Percentiles rank a stretch among this genome's conserved stretches.
Conservation (phyloP, 257 asterid genomes). For the Solanum paucissectum region DNA sequence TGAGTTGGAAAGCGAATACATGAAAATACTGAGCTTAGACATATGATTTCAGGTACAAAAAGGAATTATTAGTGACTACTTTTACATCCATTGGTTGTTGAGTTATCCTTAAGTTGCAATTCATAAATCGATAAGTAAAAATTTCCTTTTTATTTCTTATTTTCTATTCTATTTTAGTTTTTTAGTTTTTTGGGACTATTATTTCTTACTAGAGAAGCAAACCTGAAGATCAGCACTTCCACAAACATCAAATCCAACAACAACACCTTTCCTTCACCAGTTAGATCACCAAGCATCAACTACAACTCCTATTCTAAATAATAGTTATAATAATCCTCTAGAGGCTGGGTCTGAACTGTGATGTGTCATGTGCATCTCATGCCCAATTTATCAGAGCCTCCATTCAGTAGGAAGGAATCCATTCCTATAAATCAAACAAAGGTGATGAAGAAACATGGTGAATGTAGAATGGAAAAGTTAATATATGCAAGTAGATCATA, state of each 20-base stretch:
- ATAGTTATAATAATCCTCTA: background rate
- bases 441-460: background rate
- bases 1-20: background rate
- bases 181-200: background rate
- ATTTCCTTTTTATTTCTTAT: background rate
- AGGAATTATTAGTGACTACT: background rate
- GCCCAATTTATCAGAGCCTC: background rate
- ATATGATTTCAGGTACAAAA: background rate
- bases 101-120: background rate
- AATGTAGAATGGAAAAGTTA: background rate
- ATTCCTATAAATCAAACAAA: too few relatives aligned
- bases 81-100: background rate
- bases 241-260: too few relatives aligned
- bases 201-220: background rate
- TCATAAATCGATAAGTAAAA: background rate
- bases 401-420: background rate
- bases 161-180: background rate
- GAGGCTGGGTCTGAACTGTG: background rate
- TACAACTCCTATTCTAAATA: background rate
- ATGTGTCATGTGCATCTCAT: background rate
- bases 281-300: background rate
- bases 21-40: background rate
- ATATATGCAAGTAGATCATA: too few relatives aligned
- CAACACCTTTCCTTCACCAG: background rate
- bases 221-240: background rate